Base-by-base conservation (phyloP, 768 basidiomycete species). In the Filobasidium wieringae region DNA sequence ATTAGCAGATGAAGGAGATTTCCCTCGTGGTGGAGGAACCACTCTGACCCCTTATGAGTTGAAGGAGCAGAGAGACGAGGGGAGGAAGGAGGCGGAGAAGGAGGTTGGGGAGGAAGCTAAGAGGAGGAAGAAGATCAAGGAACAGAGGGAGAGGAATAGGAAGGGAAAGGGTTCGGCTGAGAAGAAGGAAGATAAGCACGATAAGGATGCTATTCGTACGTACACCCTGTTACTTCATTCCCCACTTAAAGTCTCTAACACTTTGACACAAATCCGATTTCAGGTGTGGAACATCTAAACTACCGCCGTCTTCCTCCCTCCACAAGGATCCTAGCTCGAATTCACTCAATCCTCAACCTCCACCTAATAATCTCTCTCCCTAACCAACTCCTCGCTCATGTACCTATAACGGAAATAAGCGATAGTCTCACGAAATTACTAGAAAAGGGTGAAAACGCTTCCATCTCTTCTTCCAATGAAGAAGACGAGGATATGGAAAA, bases 11-110 rank as follows among this genome's bases (percentile, higher is more conserved):
- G 90, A 92, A 67, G 80, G 88, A 51, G 89, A 92, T 73, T 99
- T 97, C 74, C 92, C 92, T 57, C 83, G 93, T 64, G 95, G 93
- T 27, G 93, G 93, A 27, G 93, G 93, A 53, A 87, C 89, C 0
- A 80, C 78, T 31, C 80, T 93, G 64, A 95, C 92, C 19, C 85
- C 90, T 31, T 76, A 88, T 7, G 92, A 99, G 72, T 84, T 90
- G 54, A 91, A 92, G 74, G 77, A 83, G 53, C 81, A 88, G 33
- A 81, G 84, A 52, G 83, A 85, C 24, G 93, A 97, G 72, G 93
- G 83, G 5, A 76, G 81, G 8, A 82, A 83, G 68, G 91, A 95
- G 71, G 90, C 87, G 0, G 81, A 91, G 66, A 80, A 81, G 32
- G 87, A 90, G 62, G 75, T 59, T 59, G 40, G 66, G 78, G 78